These are phyloP conservation scores for Boechera stricta DNA, from an alignment of 345 rosid genomes.

Conservation along the genomic window DNA sequence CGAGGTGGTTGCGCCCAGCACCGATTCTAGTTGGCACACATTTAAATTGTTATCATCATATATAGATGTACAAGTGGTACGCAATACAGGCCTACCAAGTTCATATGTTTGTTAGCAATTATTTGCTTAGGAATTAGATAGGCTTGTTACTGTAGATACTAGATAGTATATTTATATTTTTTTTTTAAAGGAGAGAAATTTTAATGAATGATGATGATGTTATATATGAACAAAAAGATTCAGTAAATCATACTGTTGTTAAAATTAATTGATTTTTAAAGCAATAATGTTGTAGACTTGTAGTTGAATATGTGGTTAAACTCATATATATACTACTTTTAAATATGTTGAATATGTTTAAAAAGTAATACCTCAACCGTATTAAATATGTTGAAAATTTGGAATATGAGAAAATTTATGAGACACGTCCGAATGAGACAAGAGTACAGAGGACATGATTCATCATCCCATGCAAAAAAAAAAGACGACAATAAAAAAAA, in stretches of 20 bases:
- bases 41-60: background rate
- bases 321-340: background rate
- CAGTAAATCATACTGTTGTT: background rate
- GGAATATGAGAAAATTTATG: background rate
- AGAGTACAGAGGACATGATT: slow-evolving; percentile 31
- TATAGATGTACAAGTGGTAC: background rate
- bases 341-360: no score
- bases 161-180: no score
- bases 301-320: background rate
- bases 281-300: background rate
- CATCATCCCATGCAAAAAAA: slow-evolving; percentile 34
- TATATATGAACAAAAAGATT: background rate
- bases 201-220: background rate
- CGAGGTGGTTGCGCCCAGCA: background rate
- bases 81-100: background rate
- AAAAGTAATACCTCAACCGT: background rate
- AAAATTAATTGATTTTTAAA: background rate
- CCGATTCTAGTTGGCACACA: background rate
- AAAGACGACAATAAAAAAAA: slow-evolving; percentile 25
- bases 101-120: no score
- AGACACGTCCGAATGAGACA: slow-evolving; percentile 33
- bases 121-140: no score
- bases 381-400: background rate
- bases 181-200: background rate
- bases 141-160: no score